A percentile compares a stretch with the other conserved stretches of the same genome.
Conservation (phyloP, 1,139 yeast genomes). For the Suhomyces kunorum region DNA sequence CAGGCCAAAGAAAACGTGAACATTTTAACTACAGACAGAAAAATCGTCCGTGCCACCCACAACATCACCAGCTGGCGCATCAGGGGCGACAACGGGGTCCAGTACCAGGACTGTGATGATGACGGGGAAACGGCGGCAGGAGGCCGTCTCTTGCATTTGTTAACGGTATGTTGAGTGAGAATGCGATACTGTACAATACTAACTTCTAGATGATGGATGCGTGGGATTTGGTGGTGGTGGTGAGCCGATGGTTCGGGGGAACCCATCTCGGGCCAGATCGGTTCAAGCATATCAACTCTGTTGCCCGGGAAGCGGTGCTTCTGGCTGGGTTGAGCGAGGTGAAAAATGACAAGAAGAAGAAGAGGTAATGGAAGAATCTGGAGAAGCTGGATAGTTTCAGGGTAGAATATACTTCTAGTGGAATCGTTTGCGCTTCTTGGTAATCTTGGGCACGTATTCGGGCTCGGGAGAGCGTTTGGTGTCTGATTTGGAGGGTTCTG, state of each 20-base stretch:
- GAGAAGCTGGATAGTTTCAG: too few species aligned
- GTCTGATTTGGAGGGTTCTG: conserved; percentile 7
- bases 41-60: conserved; percentile 69
- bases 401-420: too few species aligned
- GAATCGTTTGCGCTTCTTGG: conserved; percentile 22
- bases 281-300: conserved; percentile 87
- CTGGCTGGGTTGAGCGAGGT: conserved; percentile 51
- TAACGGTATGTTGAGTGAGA: conserved; percentile 52
- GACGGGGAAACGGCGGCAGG: conserved; percentile 99
- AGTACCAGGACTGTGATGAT: conserved; percentile 86
- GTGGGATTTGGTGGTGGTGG: conserved; percentile 85
- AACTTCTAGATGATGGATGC: conserved; percentile 62
- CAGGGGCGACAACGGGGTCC: conserved; percentile 50
- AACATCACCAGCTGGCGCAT: conserved; percentile 89
- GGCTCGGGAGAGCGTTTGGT: conserved; percentile 14
- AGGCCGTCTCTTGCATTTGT: conserved; percentile 74
- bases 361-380: conserved; percentile 13
- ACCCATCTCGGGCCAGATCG: conserved; percentile 88
- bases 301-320: conserved; percentile 81
- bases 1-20: conserved; percentile 62
- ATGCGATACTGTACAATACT: conserved; percentile 3
- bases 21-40: conserved; percentile 60
- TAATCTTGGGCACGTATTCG: conserved; percentile 20
- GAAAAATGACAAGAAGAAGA: conserved; percentile 26
- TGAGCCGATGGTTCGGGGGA: conserved; percentile 94